Evolutionary conservation across 441 rosid species (phyloP).

Genomic region (Erysimum pusillum): DNA sequence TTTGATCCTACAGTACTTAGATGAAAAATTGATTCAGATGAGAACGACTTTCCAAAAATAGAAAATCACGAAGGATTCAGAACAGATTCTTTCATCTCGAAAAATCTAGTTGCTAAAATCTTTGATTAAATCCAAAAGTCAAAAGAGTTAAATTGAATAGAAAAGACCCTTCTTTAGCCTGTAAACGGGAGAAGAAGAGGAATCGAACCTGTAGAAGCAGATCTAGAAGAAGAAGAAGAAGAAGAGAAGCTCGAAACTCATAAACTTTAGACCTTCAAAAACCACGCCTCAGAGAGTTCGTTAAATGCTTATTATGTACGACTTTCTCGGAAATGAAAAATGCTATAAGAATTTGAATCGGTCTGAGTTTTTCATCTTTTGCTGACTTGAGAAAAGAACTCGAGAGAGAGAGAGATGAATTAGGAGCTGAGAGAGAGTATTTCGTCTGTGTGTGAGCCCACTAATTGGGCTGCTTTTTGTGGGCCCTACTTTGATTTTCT

Average conservation of each 20-base stretch:
- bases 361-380: constrained; percentile 28
- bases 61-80: neutral
- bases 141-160: neutral
- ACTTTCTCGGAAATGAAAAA: constrained; percentile 15
- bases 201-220: constrained; percentile 24
- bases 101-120: neutral
- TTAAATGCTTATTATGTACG: neutral
- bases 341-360: constrained; percentile 35
- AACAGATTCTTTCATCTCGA: constrained; percentile 9
- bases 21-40: neutral
- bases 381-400: constrained; percentile 35
- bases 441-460: constrained; percentile 36
- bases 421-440: constrained; percentile 14
- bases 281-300: neutral
- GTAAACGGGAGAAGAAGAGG: neutral
- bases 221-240: constrained; percentile 32
- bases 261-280: constrained; percentile 1
- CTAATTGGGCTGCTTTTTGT: constrained; percentile 32
- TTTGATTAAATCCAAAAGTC: constrained; percentile 22
- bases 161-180: neutral
- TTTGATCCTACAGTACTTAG: constrained; percentile 37
- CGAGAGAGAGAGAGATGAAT: neutral
- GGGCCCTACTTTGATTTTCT: constrained; percentile 21
- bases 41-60: constrained; percentile 10
- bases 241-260: neutral